Conservation (phyloP, 352 stramenopile species). For the Globisporangium megalacanthum region DNA sequence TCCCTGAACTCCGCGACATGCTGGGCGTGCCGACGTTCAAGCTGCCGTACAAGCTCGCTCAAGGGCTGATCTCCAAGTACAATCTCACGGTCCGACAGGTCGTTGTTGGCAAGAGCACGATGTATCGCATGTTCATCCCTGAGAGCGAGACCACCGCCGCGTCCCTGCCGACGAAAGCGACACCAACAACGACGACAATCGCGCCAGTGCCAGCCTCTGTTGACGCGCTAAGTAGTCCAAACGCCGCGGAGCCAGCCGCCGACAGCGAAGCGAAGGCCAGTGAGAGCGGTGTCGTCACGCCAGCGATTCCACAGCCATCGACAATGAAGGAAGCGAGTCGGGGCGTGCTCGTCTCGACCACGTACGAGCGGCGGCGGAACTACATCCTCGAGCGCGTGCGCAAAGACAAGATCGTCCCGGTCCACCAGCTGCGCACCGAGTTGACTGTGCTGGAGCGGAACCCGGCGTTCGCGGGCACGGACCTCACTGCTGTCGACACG, state of each 20-base stretch:
- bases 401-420: constrained; percentile 57
- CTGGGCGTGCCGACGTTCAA: constrained; percentile 81
- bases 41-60: constrained; percentile 72
- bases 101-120: constrained; percentile 70
- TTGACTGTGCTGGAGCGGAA: constrained; percentile 49
- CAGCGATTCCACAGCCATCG: constrained; percentile 27
- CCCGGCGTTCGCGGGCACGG: constrained; percentile 14
- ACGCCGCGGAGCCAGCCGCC: neutral
- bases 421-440: constrained; percentile 55
- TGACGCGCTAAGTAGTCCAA: neutral
- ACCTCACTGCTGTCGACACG: constrained; percentile 50
- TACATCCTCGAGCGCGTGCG: constrained; percentile 56
- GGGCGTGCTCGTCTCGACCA: constrained; percentile 48
- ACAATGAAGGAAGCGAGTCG: constrained; percentile 53
- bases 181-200: neutral
- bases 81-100: constrained; percentile 73
- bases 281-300: neutral
- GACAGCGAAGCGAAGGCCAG: neutral
- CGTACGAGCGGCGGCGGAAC: constrained; percentile 38
- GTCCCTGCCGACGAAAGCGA: neutral
- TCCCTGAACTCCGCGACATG: constrained; percentile 74
- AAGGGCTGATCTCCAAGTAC: constrained; percentile 78
- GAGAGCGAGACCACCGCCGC: neutral
- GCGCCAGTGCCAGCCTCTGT: neutral
- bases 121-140: constrained; percentile 81